Evolutionary conservation across 1,139 yeast species (phyloP), one percentile per base, ranked within the genome.

Genomic region (Scheffersomyces segobiensis): DNA sequence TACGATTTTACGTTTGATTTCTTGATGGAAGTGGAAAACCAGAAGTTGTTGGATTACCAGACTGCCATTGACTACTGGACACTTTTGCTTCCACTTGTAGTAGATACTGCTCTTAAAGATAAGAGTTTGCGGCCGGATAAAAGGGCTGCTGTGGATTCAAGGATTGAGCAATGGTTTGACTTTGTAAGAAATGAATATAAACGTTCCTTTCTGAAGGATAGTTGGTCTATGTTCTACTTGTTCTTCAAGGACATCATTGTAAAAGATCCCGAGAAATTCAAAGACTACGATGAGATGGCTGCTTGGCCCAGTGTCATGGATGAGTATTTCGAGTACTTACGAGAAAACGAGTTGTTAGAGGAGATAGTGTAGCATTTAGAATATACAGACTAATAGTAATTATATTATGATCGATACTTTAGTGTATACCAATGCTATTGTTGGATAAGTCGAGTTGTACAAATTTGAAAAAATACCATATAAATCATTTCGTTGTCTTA

Each of bases 221-320:
- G 88, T 48, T 93, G 98, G 97, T 82, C 84, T 60, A 93, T 93
- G 98, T 77, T 90, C 58, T 82, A 84, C 60, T 84, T 86, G 60
- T 92, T 93, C 68, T 76, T 89, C 55, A 73, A 75, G 52, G 87
- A 86, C 59, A 83, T 83, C 53, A 61, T 79, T 3, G 71, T 78
- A 1, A 63, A 71, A 0, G 90, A 88, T 63, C 86, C 89, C 0
- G 68, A 71, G 0, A 56, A 58, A 3, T 76, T 89, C 19, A 70
- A 73, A 12, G 77, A 73, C 3, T 93, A 92, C 71, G 93, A 89
- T 66, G 96, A 89, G 63, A 80, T 83, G 70, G 93, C 89, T 52
- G 90, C 98, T 0, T 93, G 98, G 98, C 99, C 98, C 6, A 86
- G 91, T 58, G 79, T 91, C 18, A 85, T 93, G 64, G 99, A 93